Evolutionary conservation across 331 rosid species (phyloP).

Genomic region (Pyrus hybrid): DNA sequence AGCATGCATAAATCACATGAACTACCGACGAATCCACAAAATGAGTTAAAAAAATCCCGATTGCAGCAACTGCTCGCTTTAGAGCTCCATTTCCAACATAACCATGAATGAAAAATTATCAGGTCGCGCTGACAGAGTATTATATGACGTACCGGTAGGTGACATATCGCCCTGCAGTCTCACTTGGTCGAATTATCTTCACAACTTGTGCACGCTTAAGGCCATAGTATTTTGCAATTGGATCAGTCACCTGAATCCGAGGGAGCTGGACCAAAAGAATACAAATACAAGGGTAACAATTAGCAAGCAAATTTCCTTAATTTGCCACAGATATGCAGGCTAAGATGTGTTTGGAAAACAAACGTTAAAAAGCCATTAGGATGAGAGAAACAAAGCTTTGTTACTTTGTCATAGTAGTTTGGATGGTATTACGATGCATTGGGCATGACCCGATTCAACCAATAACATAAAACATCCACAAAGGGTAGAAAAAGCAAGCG

Average conservation of each 20-base stretch:
- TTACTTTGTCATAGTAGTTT: neutral
- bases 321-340: neutral
- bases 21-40: neutral
- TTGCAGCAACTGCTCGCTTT: neutral
- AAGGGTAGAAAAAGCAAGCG: neutral
- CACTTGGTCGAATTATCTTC: conserved; percentile 80
- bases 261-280: conserved; percentile 48
- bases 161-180: conserved; percentile 73
- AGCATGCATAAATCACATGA: neutral
- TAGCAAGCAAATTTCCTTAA: neutral
- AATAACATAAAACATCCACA: neutral
- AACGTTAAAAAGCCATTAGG: neutral
- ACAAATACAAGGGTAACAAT: neutral
- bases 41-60: neutral
- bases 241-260: conserved; percentile 59
- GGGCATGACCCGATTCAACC: too few relatives aligned
- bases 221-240: conserved; percentile 72
- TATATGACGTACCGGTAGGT: conserved; percentile 61
- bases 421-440: neutral
- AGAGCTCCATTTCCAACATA: neutral
- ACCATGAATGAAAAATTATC: too few relatives aligned
- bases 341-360: neutral
- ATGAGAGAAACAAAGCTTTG: neutral
- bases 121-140: neutral
- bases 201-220: conserved; percentile 84